Base-by-base conservation (phyloP, 805 yeast genomes). In the Schizosaccharomyces cryophilus region DNA sequence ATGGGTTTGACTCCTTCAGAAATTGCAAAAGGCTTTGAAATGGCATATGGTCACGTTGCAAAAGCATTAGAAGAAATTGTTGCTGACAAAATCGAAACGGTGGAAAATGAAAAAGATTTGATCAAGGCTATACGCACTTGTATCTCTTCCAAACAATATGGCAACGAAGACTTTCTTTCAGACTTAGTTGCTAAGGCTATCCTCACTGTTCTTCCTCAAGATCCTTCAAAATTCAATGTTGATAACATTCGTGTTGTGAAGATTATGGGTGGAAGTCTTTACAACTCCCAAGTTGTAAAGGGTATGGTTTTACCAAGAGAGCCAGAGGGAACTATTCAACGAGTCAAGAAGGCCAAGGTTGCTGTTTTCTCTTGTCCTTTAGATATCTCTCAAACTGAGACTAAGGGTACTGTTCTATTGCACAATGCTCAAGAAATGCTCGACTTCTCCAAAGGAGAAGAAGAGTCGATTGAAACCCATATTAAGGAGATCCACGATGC, bases 291-390 rank as follows among this genome's bases (percentile, higher is more conserved):
- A 67, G 97, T 93, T 61, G 76, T 93, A 65, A 87, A 85, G 73
- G 98, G 98, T 66, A 93, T 93, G 98, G 96, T 93, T 47, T 90
- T 93, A 78, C 95, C 95, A 66, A 80, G 94, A 67, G 95, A 88
- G 72, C 96, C 97, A n/a, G 97, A 90, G 71, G 94, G 96, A 17
- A 82, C 81, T 66, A 73, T 89, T 60, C 87, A 87, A 70, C 78
- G 82, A 64, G 74, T 84, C 62, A 70, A 67, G 9, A 81, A 78
- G 66, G 81, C 94, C 19, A 88, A 87, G 71, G 97, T 93, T 58
- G 98, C 86, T 9, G 89, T 88, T 2, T 93, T 77, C 75, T 87
- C 95, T 7, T 84, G 95, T 71, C 96, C 97, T 31, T 81, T 93
- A 61, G 98, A 93, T 73, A 87, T 87, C 63, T 84, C 96, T 15